phyloP scores from a whole-genome alignment of 768 basidiomycete species.

The Termitomyces sp. region DNA sequence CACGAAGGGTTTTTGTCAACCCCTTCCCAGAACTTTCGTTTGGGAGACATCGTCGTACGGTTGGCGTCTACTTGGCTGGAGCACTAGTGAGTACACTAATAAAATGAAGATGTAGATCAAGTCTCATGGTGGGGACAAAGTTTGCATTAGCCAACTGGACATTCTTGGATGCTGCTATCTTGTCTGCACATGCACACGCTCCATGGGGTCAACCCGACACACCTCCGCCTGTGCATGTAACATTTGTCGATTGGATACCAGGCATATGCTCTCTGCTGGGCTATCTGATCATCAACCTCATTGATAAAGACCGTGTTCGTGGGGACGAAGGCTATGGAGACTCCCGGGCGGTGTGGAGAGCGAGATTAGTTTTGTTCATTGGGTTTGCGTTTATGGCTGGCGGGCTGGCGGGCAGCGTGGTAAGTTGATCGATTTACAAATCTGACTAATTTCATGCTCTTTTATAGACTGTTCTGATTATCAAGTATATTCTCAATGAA shows the following conservation, averaged over 20 bases:
- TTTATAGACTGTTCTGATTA: constrained; percentile 72
- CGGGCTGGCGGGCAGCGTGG: constrained; percentile 94
- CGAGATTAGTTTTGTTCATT: constrained; percentile 85
- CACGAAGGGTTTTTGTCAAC: constrained; percentile 82
- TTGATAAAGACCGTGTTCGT: constrained; percentile 87
- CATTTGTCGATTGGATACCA: constrained; percentile 96
- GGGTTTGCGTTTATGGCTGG: constrained; percentile 98
- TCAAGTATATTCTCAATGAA: constrained; percentile 80
- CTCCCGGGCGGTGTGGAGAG: constrained; percentile 84
- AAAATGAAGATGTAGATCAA: background rate
- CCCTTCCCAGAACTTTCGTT: constrained; percentile 75
- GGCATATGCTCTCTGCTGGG: constrained; percentile 91
- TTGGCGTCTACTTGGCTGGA: constrained; percentile 89
- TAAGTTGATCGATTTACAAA: constrained; percentile 35
- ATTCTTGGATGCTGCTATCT: constrained; percentile 88
- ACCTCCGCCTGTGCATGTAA: constrained; percentile 64
- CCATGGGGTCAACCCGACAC: constrained; percentile 66
- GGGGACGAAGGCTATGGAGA: constrained; percentile 81
- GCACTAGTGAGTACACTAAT: constrained; percentile 63
- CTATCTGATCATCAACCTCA: constrained; percentile 87
- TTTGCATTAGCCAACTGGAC: constrained; percentile 95
- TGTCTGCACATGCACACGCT: constrained; percentile 80
- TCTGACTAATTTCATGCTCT: background rate
- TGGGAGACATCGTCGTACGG: constrained; percentile 71
- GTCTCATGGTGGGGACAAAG: constrained; percentile 33